Conservation (phyloP, 2,329 filamentous ascomycete species). For the Fusarium sororula region DNA sequence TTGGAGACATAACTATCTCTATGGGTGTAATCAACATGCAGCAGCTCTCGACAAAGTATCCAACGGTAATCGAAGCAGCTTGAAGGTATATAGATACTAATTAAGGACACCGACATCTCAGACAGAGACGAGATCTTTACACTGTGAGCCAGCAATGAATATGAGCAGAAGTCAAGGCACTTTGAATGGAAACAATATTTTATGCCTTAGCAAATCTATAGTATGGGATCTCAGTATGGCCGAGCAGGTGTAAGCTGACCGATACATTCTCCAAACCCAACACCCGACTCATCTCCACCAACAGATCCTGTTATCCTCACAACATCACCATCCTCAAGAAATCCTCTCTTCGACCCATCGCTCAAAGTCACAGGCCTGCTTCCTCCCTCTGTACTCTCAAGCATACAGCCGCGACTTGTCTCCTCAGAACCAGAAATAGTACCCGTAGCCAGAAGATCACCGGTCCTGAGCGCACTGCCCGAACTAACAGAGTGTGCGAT, state of each 20-base stretch:
- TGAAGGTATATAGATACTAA: too few relatives aligned
- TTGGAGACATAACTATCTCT: neutral
- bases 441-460: constrained; percentile 54
- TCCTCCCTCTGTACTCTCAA: constrained; percentile 52
- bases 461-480: constrained; percentile 27
- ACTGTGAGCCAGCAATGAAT: accelerated
- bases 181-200: too few relatives aligned
- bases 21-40: neutral
- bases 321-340: constrained; percentile 53
- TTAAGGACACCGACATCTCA: too few relatives aligned
- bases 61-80: too few relatives aligned
- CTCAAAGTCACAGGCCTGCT: constrained; percentile 40
- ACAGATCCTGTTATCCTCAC: constrained; percentile 49
- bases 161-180: too few relatives aligned
- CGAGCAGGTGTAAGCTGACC: constrained; percentile 32
- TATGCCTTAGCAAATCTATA: too few relatives aligned
- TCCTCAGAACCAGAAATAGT: constrained; percentile 51
- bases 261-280: constrained; percentile 51
- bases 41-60: too few relatives aligned
- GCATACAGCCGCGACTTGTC: constrained; percentile 51
- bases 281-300: constrained; percentile 53
- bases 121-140: accelerated
- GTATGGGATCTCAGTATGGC: neutral
- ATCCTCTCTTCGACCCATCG: constrained; percentile 47
- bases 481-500: constrained; percentile 27